These are phyloP conservation scores for Starmera caribaea DNA, from an alignment of 805 yeast species.

Conservation along the genomic window DNA sequence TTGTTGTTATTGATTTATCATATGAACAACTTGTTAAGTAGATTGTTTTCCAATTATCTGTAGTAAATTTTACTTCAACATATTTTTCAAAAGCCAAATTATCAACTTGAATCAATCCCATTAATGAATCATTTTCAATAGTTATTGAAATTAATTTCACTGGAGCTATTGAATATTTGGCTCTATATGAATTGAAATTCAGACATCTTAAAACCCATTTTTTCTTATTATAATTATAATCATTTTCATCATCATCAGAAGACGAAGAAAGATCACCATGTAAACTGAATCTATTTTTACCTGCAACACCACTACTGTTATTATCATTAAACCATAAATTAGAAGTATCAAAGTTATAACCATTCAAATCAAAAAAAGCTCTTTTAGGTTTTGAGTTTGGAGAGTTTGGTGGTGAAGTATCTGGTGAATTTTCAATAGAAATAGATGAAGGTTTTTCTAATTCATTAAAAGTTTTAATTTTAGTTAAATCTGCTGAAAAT, in stretches of 20 bases:
- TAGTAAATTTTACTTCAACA: slow-evolving; percentile 36
- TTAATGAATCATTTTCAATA: slow-evolving; percentile 31
- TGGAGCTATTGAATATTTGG: slow-evolving; percentile 17
- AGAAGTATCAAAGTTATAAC: background rate
- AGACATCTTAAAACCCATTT: slow-evolving; percentile 11
- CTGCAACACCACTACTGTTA: too few species aligned
- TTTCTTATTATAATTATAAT: slow-evolving; percentile 2
- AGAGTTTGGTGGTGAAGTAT: slow-evolving; percentile 9
- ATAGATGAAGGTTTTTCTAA: slow-evolving; percentile 53
- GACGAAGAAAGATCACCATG: background rate
- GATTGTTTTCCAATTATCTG: slow-evolving; percentile 39
- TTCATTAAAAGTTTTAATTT: slow-evolving; percentile 56
- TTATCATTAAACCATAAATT: background rate
- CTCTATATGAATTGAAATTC: slow-evolving; percentile 9
- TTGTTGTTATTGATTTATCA: slow-evolving; percentile 12
- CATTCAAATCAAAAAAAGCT: slow-evolving; percentile 15
- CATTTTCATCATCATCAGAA: slow-evolving; percentile 1
- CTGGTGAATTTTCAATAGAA: slow-evolving; percentile 47
- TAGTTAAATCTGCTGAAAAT: slow-evolving; percentile 51
- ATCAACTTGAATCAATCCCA: slow-evolving; percentile 30
- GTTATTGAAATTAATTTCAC: slow-evolving; percentile 30
- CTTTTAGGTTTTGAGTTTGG: slow-evolving; percentile 1
- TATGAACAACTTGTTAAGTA: slow-evolving; percentile 27
- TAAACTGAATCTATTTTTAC: too few species aligned
- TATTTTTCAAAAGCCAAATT: slow-evolving; percentile 30